Base-by-base conservation (phyloP, 1,284 basidiomycete genomes). In the Taiwanofungus camphoratus region DNA sequence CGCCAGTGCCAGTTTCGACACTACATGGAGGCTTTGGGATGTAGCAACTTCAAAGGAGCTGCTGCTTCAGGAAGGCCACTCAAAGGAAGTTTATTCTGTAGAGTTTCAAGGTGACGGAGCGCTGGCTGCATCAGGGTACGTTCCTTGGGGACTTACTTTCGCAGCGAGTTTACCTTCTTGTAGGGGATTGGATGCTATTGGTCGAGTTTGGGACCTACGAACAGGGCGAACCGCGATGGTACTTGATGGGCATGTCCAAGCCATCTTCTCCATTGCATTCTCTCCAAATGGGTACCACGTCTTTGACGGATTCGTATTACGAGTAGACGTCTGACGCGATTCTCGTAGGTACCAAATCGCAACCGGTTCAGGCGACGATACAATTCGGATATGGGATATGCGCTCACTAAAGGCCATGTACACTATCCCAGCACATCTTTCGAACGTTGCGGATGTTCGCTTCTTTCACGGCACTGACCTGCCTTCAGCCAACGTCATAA, bases 21-120 rank as follows among this genome's bases (percentile, higher is more conserved):
- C 92, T 3, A 92, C 95, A n/a, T 99, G 96, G 95, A 73, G 96
- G 30, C 65, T 99, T 36, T 99, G 96, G 96, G 94, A 99, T 62
- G 84, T 92, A 2, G 72, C 75, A 35, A 88, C 81, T 1, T 70
- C 81, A 2, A 79, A 82, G 57, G 93, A 97, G 57, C 65, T 99
- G 3, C 69, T 96, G 16, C 64, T 92, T 2, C 96, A 99, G 65
- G 95, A 99, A 62, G 96, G 96, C 0, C 96, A 99, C 60, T 94
- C 92, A 13, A 94, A 94, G 61, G 94, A 96, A 61, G 94, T 99
- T 0, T 98, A 96, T 61, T 75, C 92, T 2, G 76, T 99, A 15
- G 92, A 94, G 45, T 99, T 97, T 61, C 96, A 99, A 60, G 78
- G 86, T 53, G 96, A 99, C 61, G 96, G 96, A 3, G 87, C 95